These are phyloP conservation scores for Syzygium malaccense DNA, from an alignment of 441 rosid species.

Conservation along the genomic window DNA sequence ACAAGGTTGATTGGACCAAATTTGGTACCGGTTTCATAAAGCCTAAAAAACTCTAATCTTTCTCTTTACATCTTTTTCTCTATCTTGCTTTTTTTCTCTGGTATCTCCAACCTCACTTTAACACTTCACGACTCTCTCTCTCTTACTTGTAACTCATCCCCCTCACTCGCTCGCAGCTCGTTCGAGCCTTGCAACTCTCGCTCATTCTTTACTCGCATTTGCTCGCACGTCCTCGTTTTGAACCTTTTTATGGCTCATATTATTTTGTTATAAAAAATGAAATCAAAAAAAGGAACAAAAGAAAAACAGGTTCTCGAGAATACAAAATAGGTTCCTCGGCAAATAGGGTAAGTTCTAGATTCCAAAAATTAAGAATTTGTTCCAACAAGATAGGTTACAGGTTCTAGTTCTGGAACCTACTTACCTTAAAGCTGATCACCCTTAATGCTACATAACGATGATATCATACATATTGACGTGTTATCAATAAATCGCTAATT, in stretches of 20 bases:
- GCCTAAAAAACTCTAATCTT: not conserved
- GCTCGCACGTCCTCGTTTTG: not conserved
- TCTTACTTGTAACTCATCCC: not conserved
- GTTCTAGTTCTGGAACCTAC: not conserved
- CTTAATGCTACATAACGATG: no score
- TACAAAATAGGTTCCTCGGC: not conserved
- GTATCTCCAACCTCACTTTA: not conserved
- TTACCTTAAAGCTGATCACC: no score
- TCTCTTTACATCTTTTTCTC: no score
- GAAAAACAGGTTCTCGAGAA: not conserved
- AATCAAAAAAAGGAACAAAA: not conserved
- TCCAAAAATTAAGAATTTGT: not conserved
- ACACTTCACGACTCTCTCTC: not conserved
- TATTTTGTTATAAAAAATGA: not conserved
- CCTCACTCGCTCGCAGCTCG: not conserved
- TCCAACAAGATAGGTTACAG: not conserved
- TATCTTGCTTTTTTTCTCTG: not conserved
- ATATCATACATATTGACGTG: no score
- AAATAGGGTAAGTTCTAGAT: not conserved
- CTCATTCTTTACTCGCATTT: not conserved
- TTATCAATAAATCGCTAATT: no score
- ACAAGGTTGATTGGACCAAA: accelerated
- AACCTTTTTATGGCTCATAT: not conserved
- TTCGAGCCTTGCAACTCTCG: not conserved
- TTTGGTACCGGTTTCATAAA: not conserved